A percentile compares a stretch with the other conserved stretches of the same genome.
These are phyloP conservation scores for Trichosporon coremiiforme DNA, from an alignment of 1,284 basidiomycete genomes.

Conservation along the genomic window DNA sequence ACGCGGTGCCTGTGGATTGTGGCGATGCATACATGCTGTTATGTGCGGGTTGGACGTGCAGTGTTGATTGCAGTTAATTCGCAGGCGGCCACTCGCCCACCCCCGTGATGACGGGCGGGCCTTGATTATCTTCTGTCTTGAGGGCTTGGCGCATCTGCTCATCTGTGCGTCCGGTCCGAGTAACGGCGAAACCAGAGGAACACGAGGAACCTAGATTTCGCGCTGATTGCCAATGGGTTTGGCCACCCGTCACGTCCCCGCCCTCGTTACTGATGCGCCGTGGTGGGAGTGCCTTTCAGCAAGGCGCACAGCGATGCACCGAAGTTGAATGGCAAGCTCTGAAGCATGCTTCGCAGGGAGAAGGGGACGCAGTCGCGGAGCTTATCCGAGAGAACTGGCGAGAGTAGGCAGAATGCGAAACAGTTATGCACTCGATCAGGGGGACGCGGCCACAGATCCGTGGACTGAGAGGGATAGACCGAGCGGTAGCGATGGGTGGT, in stretches of 20 bases:
- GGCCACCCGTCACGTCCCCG: not conserved
- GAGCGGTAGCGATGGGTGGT: not conserved
- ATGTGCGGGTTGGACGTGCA: not conserved
- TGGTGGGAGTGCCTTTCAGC: not conserved
- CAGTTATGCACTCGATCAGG: not conserved
- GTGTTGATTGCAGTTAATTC: not conserved
- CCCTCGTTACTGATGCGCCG: constrained; percentile 1
- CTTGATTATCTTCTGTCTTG: not conserved
- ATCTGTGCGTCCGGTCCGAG: not conserved
- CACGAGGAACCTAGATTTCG: not conserved
- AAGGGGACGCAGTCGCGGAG: not conserved
- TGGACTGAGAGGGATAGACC: not conserved
- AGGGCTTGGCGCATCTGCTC: not conserved
- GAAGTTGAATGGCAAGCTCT: not conserved
- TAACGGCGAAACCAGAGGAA: not conserved
- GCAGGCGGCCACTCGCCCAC: not conserved
- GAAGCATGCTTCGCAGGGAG: not conserved
- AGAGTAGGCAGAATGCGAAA: not conserved
- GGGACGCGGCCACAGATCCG: not conserved
- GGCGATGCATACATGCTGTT: not conserved
- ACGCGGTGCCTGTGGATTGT: not conserved
- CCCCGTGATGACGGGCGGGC: constrained; percentile 3
- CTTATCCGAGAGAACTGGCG: not conserved
- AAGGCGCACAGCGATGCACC: not conserved
- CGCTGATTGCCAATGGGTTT: not conserved